phyloP scores from a whole-genome alignment of 2,329 filamentous ascomycete species.

The Aspergillus glaucus region DNA sequence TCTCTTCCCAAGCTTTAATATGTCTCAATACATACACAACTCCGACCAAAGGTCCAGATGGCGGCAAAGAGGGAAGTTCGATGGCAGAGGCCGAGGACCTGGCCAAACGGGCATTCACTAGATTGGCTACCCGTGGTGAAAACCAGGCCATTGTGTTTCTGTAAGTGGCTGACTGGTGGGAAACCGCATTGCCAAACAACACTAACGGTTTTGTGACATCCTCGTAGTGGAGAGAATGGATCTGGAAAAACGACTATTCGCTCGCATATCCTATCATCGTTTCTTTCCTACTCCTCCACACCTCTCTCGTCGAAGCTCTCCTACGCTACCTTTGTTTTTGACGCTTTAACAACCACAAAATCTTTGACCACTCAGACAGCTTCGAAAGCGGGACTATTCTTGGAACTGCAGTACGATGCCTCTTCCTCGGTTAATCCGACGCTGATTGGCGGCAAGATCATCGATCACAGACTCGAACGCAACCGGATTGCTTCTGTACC shows the following conservation, averaged over 20 bases:
- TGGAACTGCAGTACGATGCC: constrained; percentile 94
- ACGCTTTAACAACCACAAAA: constrained; percentile 94
- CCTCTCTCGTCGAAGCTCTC: constrained; percentile 90
- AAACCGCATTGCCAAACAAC: neutral
- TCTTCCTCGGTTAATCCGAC: constrained; percentile 76
- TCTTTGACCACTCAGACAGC: constrained; percentile 91
- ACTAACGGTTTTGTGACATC: constrained; percentile 20
- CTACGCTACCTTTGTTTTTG: constrained; percentile 89
- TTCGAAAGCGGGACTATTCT: constrained; percentile 90
- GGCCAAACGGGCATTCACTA: constrained; percentile 75
- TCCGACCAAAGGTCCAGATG: constrained; percentile 81
- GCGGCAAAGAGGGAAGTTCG: constrained; percentile 82
- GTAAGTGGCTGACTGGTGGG: constrained; percentile 50
- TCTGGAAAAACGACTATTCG: constrained; percentile 93
- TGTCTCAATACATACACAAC: constrained; percentile 92
- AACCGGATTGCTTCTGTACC: constrained; percentile 88
- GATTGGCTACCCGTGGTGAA: constrained; percentile 80
- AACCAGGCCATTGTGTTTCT: constrained; percentile 90
- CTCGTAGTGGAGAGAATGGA: constrained; percentile 78
- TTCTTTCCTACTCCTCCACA: constrained; percentile 85
- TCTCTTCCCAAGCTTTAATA: constrained; percentile 88
- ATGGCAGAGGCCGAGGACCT: constrained; percentile 90
- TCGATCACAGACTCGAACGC: constrained; percentile 87
- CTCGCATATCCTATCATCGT: constrained; percentile 75
- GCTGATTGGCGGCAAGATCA: constrained; percentile 85